phyloP scores from a whole-genome alignment of 495 filamentous ascomycete genomes.

The Amorphotheca resinae region DNA sequence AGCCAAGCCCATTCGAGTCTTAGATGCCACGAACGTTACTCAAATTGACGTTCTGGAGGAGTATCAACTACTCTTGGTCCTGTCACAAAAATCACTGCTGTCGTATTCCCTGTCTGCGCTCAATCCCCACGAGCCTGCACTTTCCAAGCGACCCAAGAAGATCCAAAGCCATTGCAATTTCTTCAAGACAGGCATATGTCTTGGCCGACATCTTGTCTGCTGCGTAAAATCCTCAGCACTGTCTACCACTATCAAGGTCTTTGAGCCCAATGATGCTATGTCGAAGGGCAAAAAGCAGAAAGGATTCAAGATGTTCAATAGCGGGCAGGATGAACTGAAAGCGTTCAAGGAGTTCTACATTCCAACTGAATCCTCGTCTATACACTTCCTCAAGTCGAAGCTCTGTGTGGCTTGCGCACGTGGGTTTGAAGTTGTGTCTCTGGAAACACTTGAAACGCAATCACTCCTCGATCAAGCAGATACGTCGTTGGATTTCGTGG shows the following conservation, averaged over 20 bases:
- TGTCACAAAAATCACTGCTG: slow-evolving; percentile 80
- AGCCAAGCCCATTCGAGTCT: slow-evolving; percentile 63
- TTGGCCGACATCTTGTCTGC: slow-evolving; percentile 88
- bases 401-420: slow-evolving; percentile 90
- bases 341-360: slow-evolving; percentile 99
- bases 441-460: slow-evolving; percentile 96
- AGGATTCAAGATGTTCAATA: slow-evolving; percentile 90
- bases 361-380: slow-evolving; percentile 86
- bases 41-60: slow-evolving; percentile 95
- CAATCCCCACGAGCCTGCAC: slow-evolving; percentile 64
- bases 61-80: slow-evolving; percentile 80
- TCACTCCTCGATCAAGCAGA: slow-evolving; percentile 95
- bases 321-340: slow-evolving; percentile 84
- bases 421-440: slow-evolving; percentile 92
- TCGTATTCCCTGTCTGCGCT: slow-evolving; percentile 77
- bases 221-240: slow-evolving; percentile 84
- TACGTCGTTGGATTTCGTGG: slow-evolving; percentile 93
- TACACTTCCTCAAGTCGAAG: slow-evolving; percentile 94
- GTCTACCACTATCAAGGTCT: slow-evolving; percentile 93
- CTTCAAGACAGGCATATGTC: slow-evolving; percentile 92
- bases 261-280: slow-evolving; percentile 87
- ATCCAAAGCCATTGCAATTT: slow-evolving; percentile 96
- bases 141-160: slow-evolving; percentile 85
- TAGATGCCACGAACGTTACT: slow-evolving; percentile 79
- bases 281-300: slow-evolving; percentile 82